These are phyloP conservation scores for Kwoniella mangroviensis DNA, from an alignment of 768 basidiomycete species.

Conservation along the genomic window DNA sequence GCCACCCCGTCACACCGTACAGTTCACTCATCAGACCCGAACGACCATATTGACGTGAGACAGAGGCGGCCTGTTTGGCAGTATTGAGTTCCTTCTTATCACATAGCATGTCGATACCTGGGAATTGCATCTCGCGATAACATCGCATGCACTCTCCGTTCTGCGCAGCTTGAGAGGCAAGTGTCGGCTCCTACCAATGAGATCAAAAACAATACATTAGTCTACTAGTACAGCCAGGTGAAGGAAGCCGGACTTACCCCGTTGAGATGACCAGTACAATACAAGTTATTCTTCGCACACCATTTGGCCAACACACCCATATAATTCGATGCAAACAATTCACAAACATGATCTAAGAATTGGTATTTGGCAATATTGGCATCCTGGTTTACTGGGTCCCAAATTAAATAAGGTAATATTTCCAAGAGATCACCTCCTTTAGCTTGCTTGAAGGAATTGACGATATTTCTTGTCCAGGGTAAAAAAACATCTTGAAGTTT, in stretches of 20 bases:
- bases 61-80: constrained; percentile 42
- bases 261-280: constrained; percentile 40
- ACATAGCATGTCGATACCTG: constrained; percentile 47
- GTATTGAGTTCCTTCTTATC: constrained; percentile 43
- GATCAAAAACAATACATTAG: not conserved
- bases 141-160: constrained; percentile 44
- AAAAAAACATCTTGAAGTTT: constrained; percentile 37
- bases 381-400: constrained; percentile 34
- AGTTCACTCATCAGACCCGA: constrained; percentile 38
- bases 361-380: constrained; percentile 28
- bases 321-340: constrained; percentile 33
- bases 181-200: constrained; percentile 28
- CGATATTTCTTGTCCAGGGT: constrained; percentile 40
- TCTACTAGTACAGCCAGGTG: no score
- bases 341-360: constrained; percentile 39
- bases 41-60: constrained; percentile 38
- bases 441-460: constrained; percentile 13
- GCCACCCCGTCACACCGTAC: constrained; percentile 44
- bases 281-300: constrained; percentile 34
- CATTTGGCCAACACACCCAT: constrained; percentile 35
- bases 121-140: constrained; percentile 46
- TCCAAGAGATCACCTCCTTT: constrained; percentile 35
- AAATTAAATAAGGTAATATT: constrained; percentile 34
- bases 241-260: constrained; percentile 5
- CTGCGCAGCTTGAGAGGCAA: constrained; percentile 34